Base-by-base conservation (phyloP, 495 filamentous ascomycete genomes). In the Niebla homalea region DNA sequence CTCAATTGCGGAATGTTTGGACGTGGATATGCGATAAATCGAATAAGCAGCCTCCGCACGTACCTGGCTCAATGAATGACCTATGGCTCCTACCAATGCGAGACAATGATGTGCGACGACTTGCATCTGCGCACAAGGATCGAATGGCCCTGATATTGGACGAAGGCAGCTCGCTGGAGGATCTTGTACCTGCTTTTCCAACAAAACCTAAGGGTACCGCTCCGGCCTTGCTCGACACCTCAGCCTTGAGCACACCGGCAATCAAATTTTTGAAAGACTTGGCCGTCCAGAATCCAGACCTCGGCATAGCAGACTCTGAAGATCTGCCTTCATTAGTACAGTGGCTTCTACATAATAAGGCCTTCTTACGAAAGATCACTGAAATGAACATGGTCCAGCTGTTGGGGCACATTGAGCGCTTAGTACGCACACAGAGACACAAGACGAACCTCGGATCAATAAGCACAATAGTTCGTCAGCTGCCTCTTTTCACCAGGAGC, bases 401-500 rank as follows among this genome's bases (percentile, higher is more conserved):
- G 14, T n/a, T 51, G 26, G 21, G 11, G 3, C 51, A 53, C 35
- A 40, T 57, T 12, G 51, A 38, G n/a, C 36, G 16, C 8, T 45
- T 54, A 0, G 5, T 47, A 12, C 26, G 22, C 4, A 3, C 23
- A 11, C 14, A 40, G 25, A 32, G 5, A 5, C 3, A 3, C 43
- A 5, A 5, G 5, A 21, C 4, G 8, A 5, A 5, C 6, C 2
- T 38, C 1, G 5, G 19, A 32, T 15, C 18, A 2, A 5, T 16
- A 5, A 32, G 22, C n/a, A 32, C n/a, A 10, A 40, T 26, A 16
- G 38, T 56, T 26, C 36, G 18, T 25, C 38, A 46, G 25, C 18
- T 57, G 23, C 55, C 55, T n/a, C 26, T 58, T 10, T 58, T 39
- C 6, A 58, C 19, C 18, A 50, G 49, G 42, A 43, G 18, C 4